Evolutionary conservation across 2,329 filamentous ascomycete species (phyloP).

Genomic region (Exophiala sp.): DNA sequence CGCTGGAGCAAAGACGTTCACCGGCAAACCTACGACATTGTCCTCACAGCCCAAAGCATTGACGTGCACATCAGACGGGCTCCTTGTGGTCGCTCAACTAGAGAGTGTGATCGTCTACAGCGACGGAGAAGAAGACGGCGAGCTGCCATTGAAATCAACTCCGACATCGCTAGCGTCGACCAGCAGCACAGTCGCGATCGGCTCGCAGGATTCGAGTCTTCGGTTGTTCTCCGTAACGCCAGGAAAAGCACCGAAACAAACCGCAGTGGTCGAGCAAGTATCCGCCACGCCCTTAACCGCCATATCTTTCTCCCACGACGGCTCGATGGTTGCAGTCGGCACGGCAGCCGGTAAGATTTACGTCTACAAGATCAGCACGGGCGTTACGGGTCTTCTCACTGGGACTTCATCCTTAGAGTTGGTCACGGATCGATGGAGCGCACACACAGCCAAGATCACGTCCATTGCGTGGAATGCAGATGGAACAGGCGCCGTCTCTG

Average conservation of each 20-base stretch:
- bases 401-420: conserved; percentile 46
- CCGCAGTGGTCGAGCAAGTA: conserved; percentile 55
- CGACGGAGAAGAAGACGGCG: conserved; percentile 57
- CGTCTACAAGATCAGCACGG: conserved; percentile 67
- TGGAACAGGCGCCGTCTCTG: conserved; percentile 76
- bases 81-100: conserved; percentile 58
- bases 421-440: conserved; percentile 71
- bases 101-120: conserved; percentile 56
- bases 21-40: conserved; percentile 64
- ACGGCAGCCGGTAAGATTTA: conserved; percentile 83
- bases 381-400: conserved; percentile 33
- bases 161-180: conserved; percentile 70
- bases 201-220: conserved; percentile 69
- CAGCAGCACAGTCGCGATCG: conserved; percentile 68
- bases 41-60: conserved; percentile 78
- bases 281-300: conserved; percentile 71
- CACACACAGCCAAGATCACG: conserved; percentile 66
- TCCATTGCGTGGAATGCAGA: conserved; percentile 72
- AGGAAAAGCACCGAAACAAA: conserved; percentile 55
- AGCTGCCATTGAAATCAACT: conserved; percentile 59
- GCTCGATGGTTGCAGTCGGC: conserved; percentile 75
- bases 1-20: conserved; percentile 69
- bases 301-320: conserved; percentile 77
- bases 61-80: conserved; percentile 51
- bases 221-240: conserved; percentile 65